These are phyloP conservation scores for Isatis lusitanica DNA, from an alignment of 441 rosid species.

Conservation along the genomic window DNA sequence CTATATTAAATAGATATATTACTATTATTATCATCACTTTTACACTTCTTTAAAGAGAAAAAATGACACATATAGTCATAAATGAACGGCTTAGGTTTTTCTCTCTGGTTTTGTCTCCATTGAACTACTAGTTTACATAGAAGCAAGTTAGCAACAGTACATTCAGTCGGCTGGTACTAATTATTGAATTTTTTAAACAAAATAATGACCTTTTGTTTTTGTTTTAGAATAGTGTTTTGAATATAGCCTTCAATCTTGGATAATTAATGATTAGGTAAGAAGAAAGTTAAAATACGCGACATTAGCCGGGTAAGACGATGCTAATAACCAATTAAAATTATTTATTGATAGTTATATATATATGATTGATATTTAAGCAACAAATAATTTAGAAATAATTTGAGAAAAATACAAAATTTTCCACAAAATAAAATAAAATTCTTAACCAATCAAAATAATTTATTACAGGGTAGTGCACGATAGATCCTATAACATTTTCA, in stretches of 20 bases:
- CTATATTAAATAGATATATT: not conserved
- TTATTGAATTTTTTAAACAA: not conserved
- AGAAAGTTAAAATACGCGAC: not conserved
- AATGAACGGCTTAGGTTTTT: conserved; percentile 28
- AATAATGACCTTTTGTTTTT: not conserved
- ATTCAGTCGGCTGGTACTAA: conserved; percentile 26
- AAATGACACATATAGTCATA: conserved; percentile 8
- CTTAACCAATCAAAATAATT: not conserved
- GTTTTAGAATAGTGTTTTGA: conserved; percentile 15
- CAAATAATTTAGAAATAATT: not conserved
- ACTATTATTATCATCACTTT: conserved; percentile 10
- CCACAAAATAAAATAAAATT: not conserved
- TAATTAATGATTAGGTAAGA: conserved; percentile 22
- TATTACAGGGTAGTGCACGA: not conserved
- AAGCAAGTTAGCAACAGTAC: conserved; percentile 27
- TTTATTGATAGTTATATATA: not conserved
- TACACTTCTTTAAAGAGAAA: conserved; percentile 20
- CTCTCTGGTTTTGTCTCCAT: conserved; percentile 17
- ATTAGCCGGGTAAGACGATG: conserved; percentile 23
- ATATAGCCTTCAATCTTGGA: conserved; percentile 16
- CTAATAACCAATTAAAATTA: not conserved
- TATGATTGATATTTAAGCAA: not conserved
- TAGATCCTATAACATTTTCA: not conserved
- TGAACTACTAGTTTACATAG: conserved; percentile 28
- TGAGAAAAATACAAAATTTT: not conserved